A percentile compares a stretch with the other conserved stretches of the same genome.
Conservation (phyloP, 352 stramenopile species). For the Nothophytophthora sp. region DNA sequence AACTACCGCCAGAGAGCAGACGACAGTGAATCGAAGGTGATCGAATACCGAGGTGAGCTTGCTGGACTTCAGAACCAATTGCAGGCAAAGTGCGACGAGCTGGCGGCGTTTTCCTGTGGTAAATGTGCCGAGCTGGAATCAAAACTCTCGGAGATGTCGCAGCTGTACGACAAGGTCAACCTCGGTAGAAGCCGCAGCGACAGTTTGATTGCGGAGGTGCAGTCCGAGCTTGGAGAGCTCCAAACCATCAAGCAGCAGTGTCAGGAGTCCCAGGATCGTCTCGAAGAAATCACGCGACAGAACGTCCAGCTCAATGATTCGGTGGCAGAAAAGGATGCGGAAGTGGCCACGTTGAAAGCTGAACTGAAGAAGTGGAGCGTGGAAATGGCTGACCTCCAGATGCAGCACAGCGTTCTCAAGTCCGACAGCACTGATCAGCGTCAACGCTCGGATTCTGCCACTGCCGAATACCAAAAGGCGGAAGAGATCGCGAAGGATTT, state of each 20-base stretch:
- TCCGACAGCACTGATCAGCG: slow-evolving; percentile 43
- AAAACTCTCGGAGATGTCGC: slow-evolving; percentile 49
- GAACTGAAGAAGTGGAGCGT: slow-evolving; percentile 49
- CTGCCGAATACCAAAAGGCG: slow-evolving; percentile 45
- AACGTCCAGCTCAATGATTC: slow-evolving; percentile 62
- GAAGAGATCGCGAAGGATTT: slow-evolving; percentile 39
- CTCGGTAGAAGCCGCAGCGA: slow-evolving; percentile 56
- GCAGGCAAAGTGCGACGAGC: slow-evolving; percentile 33
- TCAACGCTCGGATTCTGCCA: slow-evolving; percentile 44
- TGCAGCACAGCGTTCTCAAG: slow-evolving; percentile 39
- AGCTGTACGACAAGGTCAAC: slow-evolving; percentile 66
- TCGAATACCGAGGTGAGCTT: slow-evolving; percentile 33
- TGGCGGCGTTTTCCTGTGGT: slow-evolving; percentile 27
- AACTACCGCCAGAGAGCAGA: slow-evolving; percentile 44
- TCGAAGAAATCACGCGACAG: slow-evolving; percentile 49
- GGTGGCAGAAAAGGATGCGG: slow-evolving; percentile 55
- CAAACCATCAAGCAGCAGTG: slow-evolving; percentile 47
- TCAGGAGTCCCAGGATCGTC: slow-evolving; percentile 30
- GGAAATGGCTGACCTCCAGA: slow-evolving; percentile 42
- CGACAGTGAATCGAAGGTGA: slow-evolving; percentile 44
- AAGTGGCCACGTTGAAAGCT: slow-evolving; percentile 38
- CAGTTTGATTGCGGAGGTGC: slow-evolving; percentile 54
- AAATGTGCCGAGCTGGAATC: slow-evolving; percentile 45
- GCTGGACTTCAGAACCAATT: slow-evolving; percentile 35
- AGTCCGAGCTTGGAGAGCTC: slow-evolving; percentile 39